A percentile compares a stretch with the other conserved stretches of the same genome.
These are phyloP conservation scores for Miscanthus lutarioriparius DNA, from an alignment of 176 grass and related monocot species.

Conservation along the genomic window DNA sequence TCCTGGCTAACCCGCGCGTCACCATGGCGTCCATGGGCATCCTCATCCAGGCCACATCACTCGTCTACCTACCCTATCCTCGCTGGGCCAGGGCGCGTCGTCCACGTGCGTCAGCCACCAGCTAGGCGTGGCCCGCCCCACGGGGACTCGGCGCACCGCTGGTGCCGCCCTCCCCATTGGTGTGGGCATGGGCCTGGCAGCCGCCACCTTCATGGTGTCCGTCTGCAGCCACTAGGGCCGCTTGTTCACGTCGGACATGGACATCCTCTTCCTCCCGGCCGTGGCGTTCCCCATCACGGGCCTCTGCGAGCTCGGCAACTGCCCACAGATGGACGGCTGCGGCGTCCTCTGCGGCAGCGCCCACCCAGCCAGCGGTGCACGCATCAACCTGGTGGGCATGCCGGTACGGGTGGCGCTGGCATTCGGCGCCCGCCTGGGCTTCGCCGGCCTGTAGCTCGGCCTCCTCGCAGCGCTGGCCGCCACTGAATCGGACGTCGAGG, in stretches of 20 bases:
- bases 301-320: conserved; percentile 96
- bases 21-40: conserved; percentile 96
- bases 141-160: conserved; percentile 56
- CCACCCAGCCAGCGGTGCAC: no score
- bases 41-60: conserved; percentile 93
- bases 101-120: conserved; percentile 87
- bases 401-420: no score
- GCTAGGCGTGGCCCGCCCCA: conserved; percentile 61
- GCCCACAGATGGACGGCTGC: conserved; percentile 90
- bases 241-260: conserved; percentile 75
- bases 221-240: conserved; percentile 68
- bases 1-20: conserved; percentile 72
- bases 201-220: conserved; percentile 74
- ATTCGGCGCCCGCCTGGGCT: no score
- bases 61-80: conserved; percentile 87
- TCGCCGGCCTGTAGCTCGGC: no score
- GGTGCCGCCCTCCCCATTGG: conserved; percentile 53
- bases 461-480: no score
- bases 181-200: conserved; percentile 44
- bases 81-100: conserved; percentile 83
- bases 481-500: no score
- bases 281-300: conserved; percentile 90
- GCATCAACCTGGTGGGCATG: no score
- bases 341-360: background rate
- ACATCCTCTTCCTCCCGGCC: conserved; percentile 67